Conservation (phyloP, 2,329 filamentous ascomycete species). For the Decorospora gaudefroyi region DNA sequence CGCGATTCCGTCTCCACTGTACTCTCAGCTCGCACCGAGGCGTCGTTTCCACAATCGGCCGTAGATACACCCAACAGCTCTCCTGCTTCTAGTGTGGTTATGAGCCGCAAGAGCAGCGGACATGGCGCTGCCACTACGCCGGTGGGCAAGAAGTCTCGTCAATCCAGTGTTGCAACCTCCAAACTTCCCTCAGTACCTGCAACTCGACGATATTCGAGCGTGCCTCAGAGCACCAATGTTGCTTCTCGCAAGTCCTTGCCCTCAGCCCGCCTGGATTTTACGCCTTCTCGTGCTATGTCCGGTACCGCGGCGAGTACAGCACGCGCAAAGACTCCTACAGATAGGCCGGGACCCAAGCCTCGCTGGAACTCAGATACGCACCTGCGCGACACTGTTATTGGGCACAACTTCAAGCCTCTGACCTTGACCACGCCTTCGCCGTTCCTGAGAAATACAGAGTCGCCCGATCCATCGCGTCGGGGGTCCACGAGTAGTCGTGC, state of each 20-base stretch:
- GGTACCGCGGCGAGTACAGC: slow-evolving; percentile 31
- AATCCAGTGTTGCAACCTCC: slow-evolving; percentile 52
- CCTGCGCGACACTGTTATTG: slow-evolving; percentile 46
- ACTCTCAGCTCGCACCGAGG: slow-evolving; percentile 71
- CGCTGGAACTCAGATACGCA: slow-evolving; percentile 49
- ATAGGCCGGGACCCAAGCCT: slow-evolving; percentile 39
- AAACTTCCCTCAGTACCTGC: slow-evolving; percentile 48
- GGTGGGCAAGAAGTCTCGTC: slow-evolving; percentile 53
- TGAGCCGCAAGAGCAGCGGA: slow-evolving; percentile 58
- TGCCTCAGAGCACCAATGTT: slow-evolving; percentile 46
- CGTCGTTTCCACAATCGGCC: slow-evolving; percentile 70
- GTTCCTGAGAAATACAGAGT: slow-evolving; percentile 28
- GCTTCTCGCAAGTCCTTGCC: slow-evolving; percentile 29
- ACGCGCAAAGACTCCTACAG: slow-evolving; percentile 36
- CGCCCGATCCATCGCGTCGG: slow-evolving; percentile 27
- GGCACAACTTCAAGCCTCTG: slow-evolving; percentile 48
- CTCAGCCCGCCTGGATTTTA: slow-evolving; percentile 24
- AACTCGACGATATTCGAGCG: slow-evolving; percentile 55
- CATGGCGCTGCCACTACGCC: slow-evolving; percentile 53
- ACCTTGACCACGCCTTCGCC: slow-evolving; percentile 44
- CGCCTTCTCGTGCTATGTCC: slow-evolving; percentile 33
- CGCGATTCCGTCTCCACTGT: slow-evolving; percentile 93
- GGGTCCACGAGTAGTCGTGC: slow-evolving; percentile 37
- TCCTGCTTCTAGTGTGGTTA: slow-evolving; percentile 67
- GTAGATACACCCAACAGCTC: slow-evolving; percentile 65